These are phyloP conservation scores for Phytophthora idaei DNA, from an alignment of 352 stramenopile genomes.

Conservation along the genomic window DNA sequence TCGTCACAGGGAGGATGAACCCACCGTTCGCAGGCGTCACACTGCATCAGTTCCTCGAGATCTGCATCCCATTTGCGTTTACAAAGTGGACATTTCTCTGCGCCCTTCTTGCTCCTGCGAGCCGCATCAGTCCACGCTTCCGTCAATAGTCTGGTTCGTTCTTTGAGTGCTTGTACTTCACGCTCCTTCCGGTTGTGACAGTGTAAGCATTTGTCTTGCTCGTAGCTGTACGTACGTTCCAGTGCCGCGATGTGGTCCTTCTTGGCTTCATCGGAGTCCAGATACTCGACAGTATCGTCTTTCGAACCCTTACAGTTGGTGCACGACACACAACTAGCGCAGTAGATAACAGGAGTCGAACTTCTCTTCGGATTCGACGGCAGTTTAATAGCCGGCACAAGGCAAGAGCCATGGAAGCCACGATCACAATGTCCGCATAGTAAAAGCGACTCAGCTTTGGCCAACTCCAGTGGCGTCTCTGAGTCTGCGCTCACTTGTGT, in stretches of 20 bases:
- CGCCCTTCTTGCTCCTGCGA: conserved; percentile 59
- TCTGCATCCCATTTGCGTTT: conserved; percentile 66
- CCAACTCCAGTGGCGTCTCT: conserved; percentile 7
- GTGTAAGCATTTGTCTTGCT: conserved; percentile 58
- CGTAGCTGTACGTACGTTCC: conserved; percentile 70
- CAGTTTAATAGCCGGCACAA: conserved; percentile 47
- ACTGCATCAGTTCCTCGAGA: conserved; percentile 88
- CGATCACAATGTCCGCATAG: conserved; percentile 58
- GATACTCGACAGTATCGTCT: conserved; percentile 14
- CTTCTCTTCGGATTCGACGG: conserved; percentile 14
- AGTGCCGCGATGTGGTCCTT: conserved; percentile 33
- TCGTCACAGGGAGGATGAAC: conserved; percentile 80
- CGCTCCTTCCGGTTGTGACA: conserved; percentile 60
- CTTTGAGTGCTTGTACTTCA: conserved; percentile 51
- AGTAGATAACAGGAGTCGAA: conserved; percentile 51
- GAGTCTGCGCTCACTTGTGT: conserved; percentile 8
- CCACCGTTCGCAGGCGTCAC: conserved; percentile 87
- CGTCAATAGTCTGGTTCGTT: conserved; percentile 58
- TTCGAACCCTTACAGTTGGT: conserved; percentile 45
- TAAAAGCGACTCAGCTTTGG: conserved; percentile 33
- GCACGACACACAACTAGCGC: conserved; percentile 69
- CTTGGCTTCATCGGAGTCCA: conserved; percentile 19
- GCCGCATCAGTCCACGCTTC: conserved; percentile 65
- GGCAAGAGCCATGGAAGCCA: conserved; percentile 59
- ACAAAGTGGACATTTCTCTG: conserved; percentile 84